Evolutionary conservation across 352 stramenopile genomes (phyloP), one percentile per base, ranked within the genome.

Genomic region (Globisporangium paddicum): DNA sequence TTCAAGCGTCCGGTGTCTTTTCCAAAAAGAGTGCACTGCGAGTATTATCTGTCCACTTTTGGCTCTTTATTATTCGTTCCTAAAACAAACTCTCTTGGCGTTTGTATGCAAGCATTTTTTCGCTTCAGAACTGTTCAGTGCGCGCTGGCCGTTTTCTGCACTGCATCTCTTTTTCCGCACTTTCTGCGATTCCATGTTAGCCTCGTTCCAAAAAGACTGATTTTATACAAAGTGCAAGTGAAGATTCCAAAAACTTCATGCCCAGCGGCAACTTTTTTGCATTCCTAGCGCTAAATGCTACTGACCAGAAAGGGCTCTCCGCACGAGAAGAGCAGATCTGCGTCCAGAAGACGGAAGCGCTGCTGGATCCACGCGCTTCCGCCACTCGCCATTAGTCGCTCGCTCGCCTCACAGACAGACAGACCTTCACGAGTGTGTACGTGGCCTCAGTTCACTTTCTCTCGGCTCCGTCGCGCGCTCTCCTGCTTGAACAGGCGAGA

Each of bases 111-210:
- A 40, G 35, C 16, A 14, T 10, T 16, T 6, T 50, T 49, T 58
- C 38, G 52, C 52, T 58, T 58, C 52, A 58, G 52, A 58, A 58
- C 52, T 58, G 52, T 58, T 58, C 52, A 58, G 52, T 58, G 18
- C 38, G 26, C n/a, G 48, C 30, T 49, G 51, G 51, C 37, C 37
- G 51, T 38, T 58, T 58, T 58, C 38, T 58, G 50, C n/a, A 42
- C 2, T 23, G 14, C 51, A 37, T 37, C 50, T 57, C 50, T 19
- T 34, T n/a, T 23, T 47, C 35, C 18, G 14, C 18, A 26, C 51
- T 58, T 58, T 58, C 52, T 58, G 38, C 25, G 6, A 6, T 26
- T 26, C 16, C 21, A 25, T 19, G 28, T 21, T 30, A 13, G n/a
- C 45, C 45, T 23, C 14, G n/a, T 51, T n/a, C 10, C 25, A 30